Base-by-base conservation (phyloP, 257 asterid genomes). In the Buddleja alternifolia region DNA sequence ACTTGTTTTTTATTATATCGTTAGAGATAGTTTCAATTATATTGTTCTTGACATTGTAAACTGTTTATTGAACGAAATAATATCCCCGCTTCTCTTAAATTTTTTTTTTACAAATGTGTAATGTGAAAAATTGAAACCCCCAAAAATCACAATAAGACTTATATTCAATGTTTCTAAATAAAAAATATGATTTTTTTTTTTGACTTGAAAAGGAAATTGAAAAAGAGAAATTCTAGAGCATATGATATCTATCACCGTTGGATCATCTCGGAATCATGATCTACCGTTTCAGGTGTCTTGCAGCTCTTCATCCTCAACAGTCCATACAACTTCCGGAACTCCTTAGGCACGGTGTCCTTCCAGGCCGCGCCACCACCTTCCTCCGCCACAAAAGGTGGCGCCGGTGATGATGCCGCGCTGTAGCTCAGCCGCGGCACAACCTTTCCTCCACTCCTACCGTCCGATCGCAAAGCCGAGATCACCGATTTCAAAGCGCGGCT, bases 401-500 rank as follows among this genome's bases (percentile, higher is more conserved):
- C 56, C 4, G 77, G 44, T 3, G 72, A 32, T 0, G 72, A 44
- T 3, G 53, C 59, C 0, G 20, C 62, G 10, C 70, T 71, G 11
- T 52, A 64, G 17, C 55, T 15, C 19, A 40, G 1, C 37, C 19
- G 3, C 19, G 44, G 24, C 7, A 6, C 52, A 8, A 45, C 36
- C 23, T 24, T 23, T 2, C 68, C 40, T 19, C 10, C 14, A 5
- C 45, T 48, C 39, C 53, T 47, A 12, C 57, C 21, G 8, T 16
- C 60, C n/a, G 61, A 32, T 37, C 42, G 66, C 19, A 73, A 57
- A 5, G 78, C 78, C 3, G 63, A 34, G 36, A 73, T 73, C 8
- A 73, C 78, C 1, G 73, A 65, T 24, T 73, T 73, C 73, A 73
- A 57, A 7, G 78, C 78, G 11, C 78, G 72, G 39, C 73, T 73